These are phyloP conservation scores for Datura wrightii DNA, from an alignment of 257 asterid genomes.

Conservation along the genomic window DNA sequence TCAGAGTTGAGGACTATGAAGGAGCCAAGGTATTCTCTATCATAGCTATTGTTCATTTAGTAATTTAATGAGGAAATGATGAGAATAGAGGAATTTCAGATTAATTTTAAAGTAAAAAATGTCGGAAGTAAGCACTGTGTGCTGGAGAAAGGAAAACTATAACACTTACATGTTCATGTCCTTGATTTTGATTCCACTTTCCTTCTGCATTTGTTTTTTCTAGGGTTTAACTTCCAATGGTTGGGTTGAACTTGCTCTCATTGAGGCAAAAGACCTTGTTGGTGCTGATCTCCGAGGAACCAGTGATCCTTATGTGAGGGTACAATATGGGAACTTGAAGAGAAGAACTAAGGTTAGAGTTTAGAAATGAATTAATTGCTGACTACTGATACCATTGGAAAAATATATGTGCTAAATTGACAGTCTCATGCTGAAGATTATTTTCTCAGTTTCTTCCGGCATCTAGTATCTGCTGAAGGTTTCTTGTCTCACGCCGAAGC, in stretches of 20 bases:
- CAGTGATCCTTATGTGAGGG: conserved; percentile 94
- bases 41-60: background rate
- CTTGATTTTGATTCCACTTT: conserved; percentile 22
- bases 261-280: conserved; percentile 90
- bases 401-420: background rate
- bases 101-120: background rate
- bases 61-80: conserved; percentile 7
- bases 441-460: background rate
- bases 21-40: conserved; percentile 58
- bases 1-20: conserved; percentile 57
- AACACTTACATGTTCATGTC: background rate
- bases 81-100: conserved; percentile 21
- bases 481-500: background rate
- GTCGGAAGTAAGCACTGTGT: background rate
- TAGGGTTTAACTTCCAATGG: conserved; percentile 74
- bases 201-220: conserved; percentile 21
- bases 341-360: conserved; percentile 80
- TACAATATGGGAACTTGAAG: conserved; percentile 87
- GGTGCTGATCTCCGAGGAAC: conserved; percentile 99
- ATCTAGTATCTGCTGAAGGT: conserved; percentile 8
- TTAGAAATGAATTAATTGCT: background rate
- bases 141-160: conserved; percentile 19
- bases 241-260: conserved; percentile 85
- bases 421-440: background rate
- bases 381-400: background rate